Conservation (phyloP, 371 early-diverging fungal species). For the Zancudomyces culisetae region DNA sequence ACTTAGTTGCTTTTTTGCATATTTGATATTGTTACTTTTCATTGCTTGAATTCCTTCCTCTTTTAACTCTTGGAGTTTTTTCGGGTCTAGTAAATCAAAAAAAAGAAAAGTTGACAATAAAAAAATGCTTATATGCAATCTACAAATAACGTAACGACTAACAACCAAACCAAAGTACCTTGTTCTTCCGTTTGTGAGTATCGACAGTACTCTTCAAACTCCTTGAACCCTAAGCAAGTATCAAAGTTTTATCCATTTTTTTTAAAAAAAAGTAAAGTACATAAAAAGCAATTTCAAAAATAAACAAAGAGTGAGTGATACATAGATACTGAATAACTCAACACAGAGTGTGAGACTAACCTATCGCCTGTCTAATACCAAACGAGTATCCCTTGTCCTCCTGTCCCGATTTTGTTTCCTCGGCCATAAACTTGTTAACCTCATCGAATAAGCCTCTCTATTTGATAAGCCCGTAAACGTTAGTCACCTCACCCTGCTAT, state of each 20-base stretch:
- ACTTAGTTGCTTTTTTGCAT: conserved; percentile 67
- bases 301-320: too few relatives aligned
- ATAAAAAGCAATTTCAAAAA: too few relatives aligned
- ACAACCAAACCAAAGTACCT: not conserved
- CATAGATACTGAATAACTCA: not conserved
- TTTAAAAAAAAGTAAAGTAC: too few relatives aligned
- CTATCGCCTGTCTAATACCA: not conserved
- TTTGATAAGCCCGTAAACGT: too few relatives aligned
- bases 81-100: not conserved
- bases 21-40: conserved; percentile 69
- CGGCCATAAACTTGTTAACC: too few relatives aligned
- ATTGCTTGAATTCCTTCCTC: conserved; percentile 37
- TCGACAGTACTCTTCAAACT: not conserved
- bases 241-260: not conserved
- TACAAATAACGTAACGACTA: not conserved
- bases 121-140: not conserved
- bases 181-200: not conserved
- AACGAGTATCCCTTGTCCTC: conserved; percentile 13
- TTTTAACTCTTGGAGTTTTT: not conserved
- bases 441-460: too few relatives aligned
- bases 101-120: not conserved
- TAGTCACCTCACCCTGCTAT: too few relatives aligned
- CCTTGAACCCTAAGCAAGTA: not conserved
- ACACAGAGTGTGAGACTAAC: not conserved
- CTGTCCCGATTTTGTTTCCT: too few relatives aligned